Base-by-base conservation (phyloP, 225 moss, liverwort and hornwort species). In the Takakia lepidozioides region DNA sequence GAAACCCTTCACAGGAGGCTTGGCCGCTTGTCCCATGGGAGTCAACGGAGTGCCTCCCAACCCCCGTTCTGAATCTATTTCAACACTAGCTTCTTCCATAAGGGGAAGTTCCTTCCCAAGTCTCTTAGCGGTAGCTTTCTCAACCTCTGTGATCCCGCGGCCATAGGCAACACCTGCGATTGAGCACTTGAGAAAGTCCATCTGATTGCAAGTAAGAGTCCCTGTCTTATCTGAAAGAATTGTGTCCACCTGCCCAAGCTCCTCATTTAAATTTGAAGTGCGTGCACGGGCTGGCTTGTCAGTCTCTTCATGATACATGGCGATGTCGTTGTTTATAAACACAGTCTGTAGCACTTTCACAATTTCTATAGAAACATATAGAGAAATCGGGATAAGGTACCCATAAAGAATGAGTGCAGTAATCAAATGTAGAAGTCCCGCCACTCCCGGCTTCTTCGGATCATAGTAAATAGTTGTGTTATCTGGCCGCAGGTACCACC, bases 351-450 rank as follows among this genome's bases (percentile, higher is more conserved):
- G 68, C 19, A 98, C 85, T 59, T 98, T 98, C 56, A 98, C 98
- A 18, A 98, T 3, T 57, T 98, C 98, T 16, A 88, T 98, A 14
- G 98, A 98, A 34, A 98, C 98, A 34, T 91, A 91, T 44, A 98
- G 74, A 51, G 98, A 98, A 23, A 98, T 98, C 29, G 98, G 98
- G 63, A 98, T 98, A 22, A 98, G 78, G 58, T 98, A 83, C 13
- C 82, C 78, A 41, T 83, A 83, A 3, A 83, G 77, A 49, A 78
- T 66, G 48, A 83, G 45, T 4, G 73, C 69, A 1, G 73, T 83
- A 8, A 83, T 46, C 1, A 83, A 52, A 26, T 66, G 69, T 19
- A 83, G 57, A 1, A 98, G 20, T 9, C 80, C 85, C 4, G 98
- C 77, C 27, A 2, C 25, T 2, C 62, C 61, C 0, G 87, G 60